Conservation (phyloP, 2,329 filamentous ascomycete species). For the Bipolaris victoriae region DNA sequence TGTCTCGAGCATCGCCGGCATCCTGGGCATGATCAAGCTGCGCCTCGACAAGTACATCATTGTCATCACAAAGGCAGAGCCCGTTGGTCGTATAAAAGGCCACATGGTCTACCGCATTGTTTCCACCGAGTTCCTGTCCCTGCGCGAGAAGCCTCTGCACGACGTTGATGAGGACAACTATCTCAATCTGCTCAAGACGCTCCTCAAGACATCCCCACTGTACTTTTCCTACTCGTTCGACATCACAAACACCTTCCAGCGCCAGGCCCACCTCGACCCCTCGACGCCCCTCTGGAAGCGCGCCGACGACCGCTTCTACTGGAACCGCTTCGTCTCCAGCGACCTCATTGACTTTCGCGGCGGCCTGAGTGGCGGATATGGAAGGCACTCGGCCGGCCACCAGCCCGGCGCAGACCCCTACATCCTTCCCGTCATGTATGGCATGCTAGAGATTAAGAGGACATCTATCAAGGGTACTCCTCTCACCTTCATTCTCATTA, state of each 20-base stretch:
- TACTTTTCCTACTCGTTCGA: conserved; percentile 99
- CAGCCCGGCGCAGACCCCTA: conserved; percentile 85
- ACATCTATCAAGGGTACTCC: conserved; percentile 85
- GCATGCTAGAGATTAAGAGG: conserved; percentile 89
- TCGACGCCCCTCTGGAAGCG: conserved; percentile 83
- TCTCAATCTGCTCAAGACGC: conserved; percentile 77
- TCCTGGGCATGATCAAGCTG: conserved; percentile 90
- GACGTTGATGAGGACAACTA: conserved; percentile 96
- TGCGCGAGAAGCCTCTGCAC: conserved; percentile 88
- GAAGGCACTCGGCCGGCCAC: conserved; percentile 67
- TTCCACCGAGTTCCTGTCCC: conserved; percentile 88
- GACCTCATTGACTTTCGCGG: conserved; percentile 89
- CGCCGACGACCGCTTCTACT: conserved; percentile 97
- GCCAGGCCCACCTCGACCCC: conserved; percentile 78
- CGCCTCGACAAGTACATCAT: conserved; percentile 97
- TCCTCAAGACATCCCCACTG: conserved; percentile 85
- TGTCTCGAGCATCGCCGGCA: conserved; percentile 92
- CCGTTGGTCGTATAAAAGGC: conserved; percentile 88
- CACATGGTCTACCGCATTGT: conserved; percentile 96
- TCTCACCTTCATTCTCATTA: conserved; percentile 86
- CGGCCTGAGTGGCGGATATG: conserved; percentile 57
- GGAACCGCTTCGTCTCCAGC: conserved; percentile 91
- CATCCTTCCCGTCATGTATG: conserved; percentile 94
- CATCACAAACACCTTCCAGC: conserved; percentile 95
- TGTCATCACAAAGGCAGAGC: conserved; percentile 91